phyloP scores from a whole-genome alignment of 176 grass and related monocot genomes.

The Chrysopogon serrulatus region DNA sequence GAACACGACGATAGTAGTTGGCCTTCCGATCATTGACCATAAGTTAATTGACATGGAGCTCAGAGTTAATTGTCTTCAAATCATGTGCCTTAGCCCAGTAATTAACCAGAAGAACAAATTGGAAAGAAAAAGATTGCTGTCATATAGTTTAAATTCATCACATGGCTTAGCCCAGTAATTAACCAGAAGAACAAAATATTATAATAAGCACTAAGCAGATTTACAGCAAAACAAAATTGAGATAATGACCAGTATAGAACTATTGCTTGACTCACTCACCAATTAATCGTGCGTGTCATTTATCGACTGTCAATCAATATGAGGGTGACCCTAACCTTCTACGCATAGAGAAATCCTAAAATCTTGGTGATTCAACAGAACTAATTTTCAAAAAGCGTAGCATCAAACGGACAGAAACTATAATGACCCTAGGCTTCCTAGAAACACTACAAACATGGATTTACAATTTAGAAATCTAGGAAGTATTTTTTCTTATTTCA shows the following conservation, averaged over 20 bases:
- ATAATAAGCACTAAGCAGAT: not conserved
- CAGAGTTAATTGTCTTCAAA: too few species aligned
- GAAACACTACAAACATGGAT: not conserved
- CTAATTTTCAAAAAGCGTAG: not conserved
- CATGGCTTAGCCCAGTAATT: not conserved
- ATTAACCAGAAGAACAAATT: too few species aligned
- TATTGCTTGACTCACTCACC: not conserved
- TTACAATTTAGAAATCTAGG: not conserved
- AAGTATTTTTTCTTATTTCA: not conserved
- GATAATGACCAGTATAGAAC: not conserved
- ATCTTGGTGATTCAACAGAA: constrained; percentile 6
- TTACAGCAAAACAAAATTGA: not conserved
- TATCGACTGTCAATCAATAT: not conserved
- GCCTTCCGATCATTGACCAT: too few species aligned
- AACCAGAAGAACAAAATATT: not conserved
- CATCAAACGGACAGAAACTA: not conserved
- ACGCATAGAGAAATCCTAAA: not conserved
- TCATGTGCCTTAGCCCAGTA: too few species aligned
- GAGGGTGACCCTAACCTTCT: not conserved
- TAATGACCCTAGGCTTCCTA: not conserved
- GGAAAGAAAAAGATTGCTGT: too few species aligned
- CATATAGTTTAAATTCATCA: too few species aligned
- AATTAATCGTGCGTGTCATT: not conserved
- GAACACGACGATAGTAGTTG: too few species aligned
- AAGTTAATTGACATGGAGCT: too few species aligned